Evolutionary conservation across 1,139 yeast species (phyloP).

Genomic region (Taiozyma sp.): DNA sequence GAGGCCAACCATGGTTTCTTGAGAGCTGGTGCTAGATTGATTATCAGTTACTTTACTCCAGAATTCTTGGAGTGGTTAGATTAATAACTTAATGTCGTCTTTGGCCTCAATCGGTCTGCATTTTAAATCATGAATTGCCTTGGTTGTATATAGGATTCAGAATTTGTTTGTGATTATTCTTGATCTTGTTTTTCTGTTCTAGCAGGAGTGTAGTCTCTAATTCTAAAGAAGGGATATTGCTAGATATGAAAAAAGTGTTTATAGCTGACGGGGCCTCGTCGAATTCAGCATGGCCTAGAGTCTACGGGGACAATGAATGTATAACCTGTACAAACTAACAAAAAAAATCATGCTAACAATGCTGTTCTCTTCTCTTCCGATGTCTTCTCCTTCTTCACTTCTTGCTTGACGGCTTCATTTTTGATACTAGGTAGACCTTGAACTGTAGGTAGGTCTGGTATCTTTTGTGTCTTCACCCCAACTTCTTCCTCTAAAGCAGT

Average conservation of each 20-base stretch:
- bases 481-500: constrained; percentile 35
- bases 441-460: constrained; percentile 12
- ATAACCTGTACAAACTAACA: not conserved
- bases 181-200: not conserved
- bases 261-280: no score
- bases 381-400: constrained; percentile 1
- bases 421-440: constrained; percentile 13
- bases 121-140: not conserved
- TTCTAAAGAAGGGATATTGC: no score
- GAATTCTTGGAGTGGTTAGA: constrained; percentile 92
- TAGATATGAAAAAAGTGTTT: no score
- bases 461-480: not conserved
- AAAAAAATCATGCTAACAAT: constrained; percentile 11
- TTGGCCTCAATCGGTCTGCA: not conserved
- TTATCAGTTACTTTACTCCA: constrained; percentile 92
- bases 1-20: constrained; percentile 89
- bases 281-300: no score
- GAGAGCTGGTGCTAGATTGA: constrained; percentile 93
- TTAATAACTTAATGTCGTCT: constrained; percentile 2
- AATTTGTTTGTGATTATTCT: not conserved
- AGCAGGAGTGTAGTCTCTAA: not conserved
- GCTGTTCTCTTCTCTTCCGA: constrained; percentile 11
- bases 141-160: not conserved
- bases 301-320: not conserved
- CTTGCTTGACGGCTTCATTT: constrained; percentile 5